Percentiles rank a stretch among this genome's conserved stretches.
These are phyloP conservation scores for Nicotiana noctiflora DNA, from an alignment of 257 asterid species.

Conservation along the genomic window DNA sequence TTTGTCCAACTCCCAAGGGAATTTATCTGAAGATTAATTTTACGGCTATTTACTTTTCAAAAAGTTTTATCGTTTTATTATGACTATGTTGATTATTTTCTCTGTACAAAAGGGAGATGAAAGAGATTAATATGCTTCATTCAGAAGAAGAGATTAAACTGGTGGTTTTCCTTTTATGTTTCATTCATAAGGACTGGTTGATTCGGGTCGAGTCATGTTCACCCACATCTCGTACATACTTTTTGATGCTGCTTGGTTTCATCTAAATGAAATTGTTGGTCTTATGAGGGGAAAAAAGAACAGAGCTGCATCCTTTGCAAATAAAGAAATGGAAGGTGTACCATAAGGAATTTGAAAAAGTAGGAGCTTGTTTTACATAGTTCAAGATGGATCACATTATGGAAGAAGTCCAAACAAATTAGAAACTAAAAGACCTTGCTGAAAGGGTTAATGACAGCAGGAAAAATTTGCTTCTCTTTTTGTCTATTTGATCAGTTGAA, in stretches of 20 bases:
- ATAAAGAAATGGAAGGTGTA: not conserved
- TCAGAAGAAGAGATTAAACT: not conserved
- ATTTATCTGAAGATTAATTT: not conserved
- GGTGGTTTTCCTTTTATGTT: not conserved
- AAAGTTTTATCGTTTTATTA: not conserved
- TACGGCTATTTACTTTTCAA: not conserved
- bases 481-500: not conserved
- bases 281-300: not conserved
- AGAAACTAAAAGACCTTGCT: not conserved
- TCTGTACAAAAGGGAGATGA: not conserved
- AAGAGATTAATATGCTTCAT: not conserved
- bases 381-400: not conserved
- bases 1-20: slow-evolving; percentile 1
- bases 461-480: not conserved
- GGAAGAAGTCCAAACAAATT: not conserved
- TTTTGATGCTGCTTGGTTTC: not conserved
- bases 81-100: not conserved
- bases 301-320: not conserved
- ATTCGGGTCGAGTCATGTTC: not conserved
- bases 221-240: not conserved
- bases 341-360: not conserved
- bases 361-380: not conserved
- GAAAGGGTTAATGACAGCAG: not conserved
- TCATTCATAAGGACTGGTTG: not conserved
- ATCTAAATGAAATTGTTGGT: not conserved